Evolutionary conservation across 1,284 basidiomycete genomes (phyloP), one percentile per base, ranked within the genome.

Genomic region (Rhodotorula sp.): DNA sequence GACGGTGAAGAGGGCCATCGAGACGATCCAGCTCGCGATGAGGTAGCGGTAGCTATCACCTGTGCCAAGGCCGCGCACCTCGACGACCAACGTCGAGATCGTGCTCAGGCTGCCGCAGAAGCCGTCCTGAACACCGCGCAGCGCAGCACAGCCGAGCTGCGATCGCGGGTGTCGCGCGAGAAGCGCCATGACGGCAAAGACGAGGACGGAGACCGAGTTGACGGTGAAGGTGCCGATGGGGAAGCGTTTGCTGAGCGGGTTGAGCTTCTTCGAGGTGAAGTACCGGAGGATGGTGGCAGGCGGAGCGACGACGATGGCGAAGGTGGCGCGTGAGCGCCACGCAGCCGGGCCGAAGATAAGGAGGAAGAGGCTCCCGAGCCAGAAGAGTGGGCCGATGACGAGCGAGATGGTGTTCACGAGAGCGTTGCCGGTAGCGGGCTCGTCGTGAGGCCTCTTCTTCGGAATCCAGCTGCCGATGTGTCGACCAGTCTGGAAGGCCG

Each of bases 41-140:
- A 87, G 87, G 80, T 97, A 97, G 50, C 87, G 78, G 83, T 86
- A 88, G 44, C 87, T 87, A 77, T 85, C 86, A 78, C 84, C 77
- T 78, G 80, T 79, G 80, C 62, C 83, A 64, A 97, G 82, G 7
- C 86, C 86, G 12, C 85, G 81, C 48, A 92, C 82, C 81, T 99
- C 97, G 7, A 89, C 89, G 3, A 88, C 90, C 80, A 98, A 96
- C 17, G 95, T 99, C 82, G 91, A 94, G 72, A 99, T 87, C 0
- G 97, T 99, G 7, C 90, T 95, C 74, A 99, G 84, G 82, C 93
- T 94, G 13, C 95, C 97, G 80, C 95, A 98, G 79, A 94, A 97
- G 4, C 97, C 97, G 79, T 97, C 91, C 48, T 86, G 85, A 44
- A 99, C 82, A 1, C 91, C 93, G 79, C 91, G 88, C 59, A 96